Evolutionary conservation across 768 basidiomycete genomes (phyloP).

Genomic region (Pulveroboletus sp.): DNA sequence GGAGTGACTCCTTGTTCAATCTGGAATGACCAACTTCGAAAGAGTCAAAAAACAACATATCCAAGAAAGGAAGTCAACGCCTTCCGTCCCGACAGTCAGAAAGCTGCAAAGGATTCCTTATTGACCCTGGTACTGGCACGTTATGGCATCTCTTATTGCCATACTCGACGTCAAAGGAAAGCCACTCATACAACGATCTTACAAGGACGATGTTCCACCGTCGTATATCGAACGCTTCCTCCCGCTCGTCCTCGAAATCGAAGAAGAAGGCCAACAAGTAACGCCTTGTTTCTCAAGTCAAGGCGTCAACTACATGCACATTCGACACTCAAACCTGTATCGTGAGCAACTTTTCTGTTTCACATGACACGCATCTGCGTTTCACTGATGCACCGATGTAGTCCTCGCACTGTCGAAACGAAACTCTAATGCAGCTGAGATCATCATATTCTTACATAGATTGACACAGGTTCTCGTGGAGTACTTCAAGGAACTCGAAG

Average conservation of each 20-base stretch:
- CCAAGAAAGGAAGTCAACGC: constrained; percentile 12
- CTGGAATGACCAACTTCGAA: too few species aligned
- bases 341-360: constrained; percentile 45
- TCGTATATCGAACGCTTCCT: constrained; percentile 91
- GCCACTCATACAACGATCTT: constrained; percentile 92
- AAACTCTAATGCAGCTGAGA: constrained; percentile 93
- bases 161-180: constrained; percentile 99
- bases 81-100: not conserved
- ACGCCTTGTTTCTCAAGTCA: constrained; percentile 95
- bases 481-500: constrained; percentile 99
- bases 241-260: constrained; percentile 88
- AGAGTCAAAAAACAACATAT: not conserved
- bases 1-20: too few species aligned
- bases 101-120: not conserved
- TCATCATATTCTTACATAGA: constrained; percentile 94
- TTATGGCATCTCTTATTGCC: constrained; percentile 73
- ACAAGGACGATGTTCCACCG: constrained; percentile 90
- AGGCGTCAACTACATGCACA: constrained; percentile 98
- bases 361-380: not conserved
- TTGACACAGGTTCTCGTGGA: constrained; percentile 90
- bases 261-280: constrained; percentile 95
- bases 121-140: not conserved
- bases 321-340: constrained; percentile 96
- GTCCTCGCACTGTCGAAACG: constrained; percentile 95
- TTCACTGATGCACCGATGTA: constrained; percentile 26